A percentile compares a stretch with the other conserved stretches of the same genome.
Conservation (phyloP, 2,329 filamentous ascomycete genomes). For the Phoma sp. region DNA sequence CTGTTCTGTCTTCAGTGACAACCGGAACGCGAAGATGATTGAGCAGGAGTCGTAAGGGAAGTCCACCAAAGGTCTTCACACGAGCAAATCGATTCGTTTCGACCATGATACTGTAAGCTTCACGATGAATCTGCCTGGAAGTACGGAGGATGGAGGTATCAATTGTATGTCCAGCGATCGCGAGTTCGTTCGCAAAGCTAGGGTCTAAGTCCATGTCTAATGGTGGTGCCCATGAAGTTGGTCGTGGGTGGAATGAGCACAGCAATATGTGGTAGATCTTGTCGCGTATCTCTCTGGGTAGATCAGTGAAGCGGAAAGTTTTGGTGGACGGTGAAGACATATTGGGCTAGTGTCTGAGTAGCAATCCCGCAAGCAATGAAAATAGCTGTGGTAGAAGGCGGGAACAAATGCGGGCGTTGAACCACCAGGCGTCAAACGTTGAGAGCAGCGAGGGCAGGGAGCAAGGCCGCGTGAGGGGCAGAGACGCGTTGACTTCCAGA, state of each 20-base stretch:
- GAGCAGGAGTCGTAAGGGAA: slow-evolving; percentile 10
- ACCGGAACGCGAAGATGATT: slow-evolving; percentile 9
- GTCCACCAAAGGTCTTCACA: slow-evolving; percentile 4
- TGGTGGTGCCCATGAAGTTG: background rate
- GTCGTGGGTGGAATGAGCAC: slow-evolving; percentile 9
- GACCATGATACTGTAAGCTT: slow-evolving; percentile 23
- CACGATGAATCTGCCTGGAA: slow-evolving; percentile 13
- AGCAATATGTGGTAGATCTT: slow-evolving; percentile 16
- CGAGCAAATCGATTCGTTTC: slow-evolving; percentile 27
- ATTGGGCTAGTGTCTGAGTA: background rate
- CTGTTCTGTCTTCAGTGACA: background rate
- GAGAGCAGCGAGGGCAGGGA: too few species aligned
- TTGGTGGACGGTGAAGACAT: background rate
- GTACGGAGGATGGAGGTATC: slow-evolving; percentile 18
- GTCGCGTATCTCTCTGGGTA: slow-evolving; percentile 21
- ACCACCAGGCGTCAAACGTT: too few species aligned
- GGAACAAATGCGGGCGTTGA: background rate
- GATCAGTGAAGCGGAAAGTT: slow-evolving; percentile 14
- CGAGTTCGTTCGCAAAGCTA: background rate
- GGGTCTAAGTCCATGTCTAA: background rate
- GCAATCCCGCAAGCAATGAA: background rate
- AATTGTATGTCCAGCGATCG: background rate
- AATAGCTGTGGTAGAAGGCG: background rate
- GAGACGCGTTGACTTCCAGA: background rate
- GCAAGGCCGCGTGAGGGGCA: background rate